A percentile compares a stretch with the other conserved stretches of the same genome.
Conservation (phyloP, 1,284 basidiomycete species). For the Ceratobasidium sp. region DNA sequence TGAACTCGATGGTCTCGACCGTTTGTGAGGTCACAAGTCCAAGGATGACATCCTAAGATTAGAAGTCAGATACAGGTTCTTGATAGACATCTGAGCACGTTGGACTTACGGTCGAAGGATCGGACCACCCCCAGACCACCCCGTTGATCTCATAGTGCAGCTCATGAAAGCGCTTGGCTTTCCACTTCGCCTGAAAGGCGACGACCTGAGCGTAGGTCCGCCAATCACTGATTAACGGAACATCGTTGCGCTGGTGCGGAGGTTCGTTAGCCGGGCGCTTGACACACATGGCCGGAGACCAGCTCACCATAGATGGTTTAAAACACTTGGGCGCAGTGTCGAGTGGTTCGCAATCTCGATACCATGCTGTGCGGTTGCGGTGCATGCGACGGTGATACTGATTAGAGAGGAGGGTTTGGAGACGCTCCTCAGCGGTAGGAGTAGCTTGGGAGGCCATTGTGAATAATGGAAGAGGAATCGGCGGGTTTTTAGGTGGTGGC, state of each 20-base stretch:
- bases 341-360: conserved; percentile 2
- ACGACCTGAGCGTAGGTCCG: conserved; percentile 1
- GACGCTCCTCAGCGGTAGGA: conserved; percentile 24
- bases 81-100: conserved; percentile 2
- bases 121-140: conserved; percentile 34
- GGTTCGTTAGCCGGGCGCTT: conserved; percentile 12
- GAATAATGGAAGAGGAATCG: background rate
- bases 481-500: background rate
- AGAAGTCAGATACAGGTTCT: conserved; percentile 10
- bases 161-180: conserved; percentile 23
- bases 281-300: background rate
- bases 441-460: conserved; percentile 9
- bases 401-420: conserved; percentile 27
- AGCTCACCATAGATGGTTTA: conserved; percentile 17
- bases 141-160: conserved; percentile 36
- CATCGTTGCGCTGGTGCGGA: conserved; percentile 27
- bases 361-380: conserved; percentile 28
- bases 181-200: conserved; percentile 17
- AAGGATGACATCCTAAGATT: conserved; percentile 21
- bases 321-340: conserved; percentile 34
- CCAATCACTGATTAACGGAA: conserved; percentile 32
- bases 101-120: conserved; percentile 33
- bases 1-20: conserved; percentile 35
- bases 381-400: conserved; percentile 34
- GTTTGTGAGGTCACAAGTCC: conserved; percentile 23